Conservation (phyloP, 345 rosid species). For the Limnanthes douglasii region DNA sequence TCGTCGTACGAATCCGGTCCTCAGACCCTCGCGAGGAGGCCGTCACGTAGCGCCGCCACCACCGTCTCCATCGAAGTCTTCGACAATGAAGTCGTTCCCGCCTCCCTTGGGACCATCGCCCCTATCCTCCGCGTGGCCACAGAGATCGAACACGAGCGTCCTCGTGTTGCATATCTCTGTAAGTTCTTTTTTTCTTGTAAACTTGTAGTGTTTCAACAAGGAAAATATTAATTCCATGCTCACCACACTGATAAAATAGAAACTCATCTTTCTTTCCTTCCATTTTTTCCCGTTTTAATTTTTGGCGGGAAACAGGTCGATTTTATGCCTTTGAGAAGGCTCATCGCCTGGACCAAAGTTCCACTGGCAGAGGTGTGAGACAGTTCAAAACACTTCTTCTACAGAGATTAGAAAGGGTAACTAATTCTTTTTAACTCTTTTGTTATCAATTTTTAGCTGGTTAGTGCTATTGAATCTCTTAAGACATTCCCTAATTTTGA, state of each 20-base stretch:
- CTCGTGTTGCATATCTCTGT: slow-evolving; percentile 98
- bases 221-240: no score
- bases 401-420: slow-evolving; percentile 78
- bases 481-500: no score
- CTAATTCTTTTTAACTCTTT: slow-evolving; percentile 3
- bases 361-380: slow-evolving; percentile 75
- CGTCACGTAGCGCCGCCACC: slow-evolving; percentile 86
- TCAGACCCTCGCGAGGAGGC: slow-evolving; percentile 47
- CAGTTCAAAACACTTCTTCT: slow-evolving; percentile 73
- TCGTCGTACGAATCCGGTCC: slow-evolving; percentile 28
- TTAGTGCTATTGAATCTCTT: no score
- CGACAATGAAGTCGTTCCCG: slow-evolving; percentile 88
- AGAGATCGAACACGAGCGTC: slow-evolving; percentile 86
- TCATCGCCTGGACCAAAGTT: slow-evolving; percentile 57
- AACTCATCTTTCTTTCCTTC: neutral
- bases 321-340: slow-evolving; percentile 92
- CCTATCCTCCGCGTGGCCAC: slow-evolving; percentile 80
- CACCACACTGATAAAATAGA: no score
- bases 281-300: neutral
- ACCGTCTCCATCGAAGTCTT: slow-evolving; percentile 89
- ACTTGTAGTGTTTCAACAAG: no score
- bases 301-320: slow-evolving; percentile 29
- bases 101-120: slow-evolving; percentile 70
- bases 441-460: no score
- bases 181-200: slow-evolving; percentile 6